These are phyloP conservation scores for Tillandsia leiboldiana DNA, from an alignment of 176 grass and related monocot species.

Conservation along the genomic window DNA sequence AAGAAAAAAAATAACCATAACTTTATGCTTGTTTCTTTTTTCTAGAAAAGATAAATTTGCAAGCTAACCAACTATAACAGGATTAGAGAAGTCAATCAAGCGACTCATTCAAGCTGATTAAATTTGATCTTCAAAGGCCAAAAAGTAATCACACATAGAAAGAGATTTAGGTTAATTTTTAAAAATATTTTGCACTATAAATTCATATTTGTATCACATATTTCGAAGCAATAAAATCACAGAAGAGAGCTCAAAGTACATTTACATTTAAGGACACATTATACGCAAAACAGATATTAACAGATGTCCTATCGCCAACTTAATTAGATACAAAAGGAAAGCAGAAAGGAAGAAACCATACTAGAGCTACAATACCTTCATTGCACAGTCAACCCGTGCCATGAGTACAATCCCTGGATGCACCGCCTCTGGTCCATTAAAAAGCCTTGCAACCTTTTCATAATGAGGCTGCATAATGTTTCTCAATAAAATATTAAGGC, in stretches of 20 bases:
- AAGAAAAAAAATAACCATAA: too few species aligned
- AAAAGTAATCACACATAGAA: background rate
- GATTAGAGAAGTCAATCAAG: too few species aligned
- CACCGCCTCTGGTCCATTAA: slow-evolving; percentile 74
- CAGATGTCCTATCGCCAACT: background rate
- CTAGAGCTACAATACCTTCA: slow-evolving; percentile 58
- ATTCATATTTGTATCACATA: background rate
- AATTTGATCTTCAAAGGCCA: too few species aligned
- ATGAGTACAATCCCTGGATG: slow-evolving; percentile 79
- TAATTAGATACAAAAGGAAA: slow-evolving; percentile 1
- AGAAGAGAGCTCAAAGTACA: background rate
- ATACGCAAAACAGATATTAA: background rate
- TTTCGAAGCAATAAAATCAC: background rate
- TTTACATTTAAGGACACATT: background rate
- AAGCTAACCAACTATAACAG: too few species aligned
- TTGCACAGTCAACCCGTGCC: slow-evolving; percentile 89
- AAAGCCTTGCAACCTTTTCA: slow-evolving; percentile 93
- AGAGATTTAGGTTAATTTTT: background rate
- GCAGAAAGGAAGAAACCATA: background rate
- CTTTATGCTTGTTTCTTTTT: too few species aligned
- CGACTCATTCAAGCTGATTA: too few species aligned
- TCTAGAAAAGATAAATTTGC: too few species aligned
- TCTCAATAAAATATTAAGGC: background rate
- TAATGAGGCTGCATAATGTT: slow-evolving; percentile 63
- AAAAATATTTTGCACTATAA: background rate